Evolutionary conservation across 768 basidiomycete species (phyloP), one percentile per base, ranked within the genome.

Genomic region (Trametes maxima): DNA sequence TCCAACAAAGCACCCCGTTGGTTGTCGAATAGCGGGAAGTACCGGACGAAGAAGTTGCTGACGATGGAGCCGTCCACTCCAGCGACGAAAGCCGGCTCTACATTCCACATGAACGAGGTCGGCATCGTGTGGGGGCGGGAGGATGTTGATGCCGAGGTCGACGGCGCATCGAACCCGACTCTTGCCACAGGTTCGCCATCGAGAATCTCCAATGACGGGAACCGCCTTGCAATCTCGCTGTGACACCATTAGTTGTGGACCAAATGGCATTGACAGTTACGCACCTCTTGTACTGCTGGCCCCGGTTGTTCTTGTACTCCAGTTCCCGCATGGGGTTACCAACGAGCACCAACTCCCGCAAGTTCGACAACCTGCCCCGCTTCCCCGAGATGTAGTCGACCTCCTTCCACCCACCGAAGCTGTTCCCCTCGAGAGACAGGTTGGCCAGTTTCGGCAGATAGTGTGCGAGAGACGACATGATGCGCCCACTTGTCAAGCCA

Each of bases 1-100:
- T 88, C 79, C 16, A 83, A 69, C 6, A 98, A 81, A 0, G 79
- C 75, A 0, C 80, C 74, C 17, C 96, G 86, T 64, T 91, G 85
- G 19, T 77, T 81, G 72, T 99, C 97, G 73, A 92, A 95, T 1
- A 85, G 72, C 10, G 88, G 84, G 76, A 98, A 95, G 75, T 89
- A 97, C 50, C 88, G 85, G 64, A 85, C 81, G 54, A 95, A 84
- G 77, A 95, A 95, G 59, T 80, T 84, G 71, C 85, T 88, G 64
- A 95, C 83, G 55, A 92, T 69, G 14, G 77, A 71, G 6, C 82
- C 79, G 64, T 89, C 86, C 12, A 92, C 88, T 33, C 92, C 93
- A 0, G 86, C 85, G 25, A 92, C 80, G 67, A 91, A 88, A 0
- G 90, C 85, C 2, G 85, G 77, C 33, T 79, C 81, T 88, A 93